Base-by-base conservation (phyloP, 768 basidiomycete species). In the Gloeopeniophorella convolvens region DNA sequence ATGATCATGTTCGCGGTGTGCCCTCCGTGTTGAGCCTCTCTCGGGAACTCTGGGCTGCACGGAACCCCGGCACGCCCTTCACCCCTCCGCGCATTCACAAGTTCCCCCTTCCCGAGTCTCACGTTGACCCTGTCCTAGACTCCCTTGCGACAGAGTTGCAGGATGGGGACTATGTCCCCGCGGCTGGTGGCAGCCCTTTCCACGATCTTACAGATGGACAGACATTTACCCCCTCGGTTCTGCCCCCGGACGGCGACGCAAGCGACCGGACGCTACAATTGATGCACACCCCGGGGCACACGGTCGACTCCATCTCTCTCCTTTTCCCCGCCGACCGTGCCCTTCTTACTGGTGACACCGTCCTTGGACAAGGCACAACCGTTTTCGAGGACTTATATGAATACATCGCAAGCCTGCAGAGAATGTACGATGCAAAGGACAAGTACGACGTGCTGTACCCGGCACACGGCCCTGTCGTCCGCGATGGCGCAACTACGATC, bases 281-380 rank as follows among this genome's bases (percentile, higher is more conserved):
- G 20, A 60, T 97, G 0, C 83, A 90, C 62, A 83, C 89, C 0
- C 95, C 95, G 0, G 95, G 95, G 0, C 95, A 97, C 59, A 97
- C 95, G 0, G 59, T 69, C 39, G 95, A 98, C 65, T 93, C 89
- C 3, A 76, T 96, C 61, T 82, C 75, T 42, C 70, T 97, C 32
- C 70, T 82, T 48, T 70, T 92, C 43, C 72, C 78, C 0, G 75
- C 76, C 37, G 89, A 94, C 59, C 68, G 70, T 21, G 83, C 81
- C 0, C 74, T 97, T 13, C 93, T 94, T 70, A 94, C 91, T 0
- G 89, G 86, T 0, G 95, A 98, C 68, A 89, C 83, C 4, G 79
- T 97, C 6, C 77, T 98, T 26, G 95, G 95, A 0, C 82, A 92
- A 55, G 92, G 93, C 7, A 90, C 91, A 0, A 76, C 93, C 3